These are phyloP conservation scores for Saitozyma podzolica DNA, from an alignment of 768 basidiomycete species.

Conservation along the genomic window DNA sequence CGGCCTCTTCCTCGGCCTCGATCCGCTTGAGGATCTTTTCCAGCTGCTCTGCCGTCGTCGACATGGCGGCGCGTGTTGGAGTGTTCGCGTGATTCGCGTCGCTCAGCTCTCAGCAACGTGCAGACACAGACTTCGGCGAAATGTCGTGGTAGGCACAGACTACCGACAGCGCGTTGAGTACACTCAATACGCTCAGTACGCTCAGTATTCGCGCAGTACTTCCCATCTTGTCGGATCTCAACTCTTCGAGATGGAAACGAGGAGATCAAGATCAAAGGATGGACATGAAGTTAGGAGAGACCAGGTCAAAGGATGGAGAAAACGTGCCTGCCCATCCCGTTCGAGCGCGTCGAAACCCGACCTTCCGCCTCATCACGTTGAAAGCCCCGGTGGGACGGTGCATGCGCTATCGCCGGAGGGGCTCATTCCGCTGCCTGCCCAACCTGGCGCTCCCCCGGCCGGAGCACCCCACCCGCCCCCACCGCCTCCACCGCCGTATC, in stretches of 20 bases:
- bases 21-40: conserved; percentile 17
- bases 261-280: conserved; percentile 2
- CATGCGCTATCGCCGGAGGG: conserved; percentile 33
- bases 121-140: neutral
- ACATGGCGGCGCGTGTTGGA: neutral
- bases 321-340: neutral
- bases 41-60: conserved; percentile 16
- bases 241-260: neutral
- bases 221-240: too few relatives aligned
- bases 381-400: neutral
- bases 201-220: too few relatives aligned
- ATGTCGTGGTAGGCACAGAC: neutral
- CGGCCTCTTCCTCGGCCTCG: conserved; percentile 13
- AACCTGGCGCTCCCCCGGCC: conserved; percentile 17
- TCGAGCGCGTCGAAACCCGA: neutral
- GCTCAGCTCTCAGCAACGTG: neutral
- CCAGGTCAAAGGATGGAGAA: conserved; percentile 3
- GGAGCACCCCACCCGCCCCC: conserved; percentile 8
- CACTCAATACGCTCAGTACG: too few relatives aligned
- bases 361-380: too few relatives aligned
- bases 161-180: too few relatives aligned
- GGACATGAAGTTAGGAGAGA: neutral
- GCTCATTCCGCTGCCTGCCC: conserved; percentile 39
- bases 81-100: too few relatives aligned
- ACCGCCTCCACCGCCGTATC: neutral